Base-by-base conservation (phyloP, 1,284 basidiomycete species). In the Sanghuangporus weigelae region DNA sequence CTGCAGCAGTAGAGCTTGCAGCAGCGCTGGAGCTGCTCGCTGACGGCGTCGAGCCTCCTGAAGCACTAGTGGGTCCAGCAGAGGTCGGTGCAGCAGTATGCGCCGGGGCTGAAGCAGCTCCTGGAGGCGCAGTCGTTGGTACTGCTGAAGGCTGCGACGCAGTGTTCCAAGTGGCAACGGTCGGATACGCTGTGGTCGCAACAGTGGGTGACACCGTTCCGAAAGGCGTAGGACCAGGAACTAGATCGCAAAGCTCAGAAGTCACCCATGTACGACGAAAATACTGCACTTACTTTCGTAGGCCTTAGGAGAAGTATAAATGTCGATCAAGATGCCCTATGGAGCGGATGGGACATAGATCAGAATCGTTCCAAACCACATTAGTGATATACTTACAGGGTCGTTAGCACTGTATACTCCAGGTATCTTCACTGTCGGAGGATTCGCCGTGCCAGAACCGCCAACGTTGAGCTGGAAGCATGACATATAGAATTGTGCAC, bases 401-500 rank as follows among this genome's bases (percentile, higher is more conserved):
- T 81, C 79, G 12, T 63, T 69, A 36, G 77, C 75, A 53, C 69
- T 70, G 73, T 82, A 82, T 7, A 77, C 80, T 62, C 79, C 79
- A 42, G 80, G 80, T 70, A 82, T 74, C 60, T 73, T 76, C 62
- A 82, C 80, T 11, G 78, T 78, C 40, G 77, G 69, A 10, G 81
- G 81, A 39, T 66, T 72, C 16, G 76, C 77, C 11, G 75, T 73
- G 50, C 78, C 78, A 12, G 74, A 72, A 21, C 77, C 75, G 50
- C 73, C 72, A 53, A 81, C 78, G 65, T 76, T 77, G 69, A 81
- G 68, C 67, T 82, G 80, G 77, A 73, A 81, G 75, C 81, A 82
- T 5, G 78, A 78, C 69, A 79, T 79, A 71, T 82, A 82, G 75
- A 81, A 79, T 75, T 82, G 81, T 31, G 81, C 81, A 40, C 80